Evolutionary conservation across 2,329 filamentous ascomycete genomes (phyloP).

Genomic region (Fusarium albosuccineum): DNA sequence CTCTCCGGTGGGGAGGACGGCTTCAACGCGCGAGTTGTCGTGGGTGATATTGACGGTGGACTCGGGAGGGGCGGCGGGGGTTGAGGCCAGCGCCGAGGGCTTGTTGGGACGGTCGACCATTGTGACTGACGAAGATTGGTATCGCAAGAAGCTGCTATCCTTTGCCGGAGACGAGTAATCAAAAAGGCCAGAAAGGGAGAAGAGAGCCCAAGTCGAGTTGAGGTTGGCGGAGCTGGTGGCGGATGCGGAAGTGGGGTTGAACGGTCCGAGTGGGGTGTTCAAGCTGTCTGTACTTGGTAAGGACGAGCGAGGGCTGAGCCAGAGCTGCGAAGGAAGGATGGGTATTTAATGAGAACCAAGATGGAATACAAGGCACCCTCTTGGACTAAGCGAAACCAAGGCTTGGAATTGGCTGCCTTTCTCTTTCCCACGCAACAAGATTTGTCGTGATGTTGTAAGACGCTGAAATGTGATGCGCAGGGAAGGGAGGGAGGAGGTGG

Average conservation of each 20-base stretch:
- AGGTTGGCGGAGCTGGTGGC: slow-evolving; percentile 15
- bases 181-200: neutral
- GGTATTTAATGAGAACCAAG: neutral
- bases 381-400: neutral
- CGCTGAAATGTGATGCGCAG: neutral
- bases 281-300: slow-evolving; percentile 4
- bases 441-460: slow-evolving; percentile 21
- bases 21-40: slow-evolving; percentile 79
- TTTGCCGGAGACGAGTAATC: neutral
- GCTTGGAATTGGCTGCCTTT: neutral
- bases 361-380: neutral
- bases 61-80: slow-evolving; percentile 79
- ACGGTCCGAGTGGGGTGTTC: slow-evolving; percentile 32
- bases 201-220: slow-evolving; percentile 8
- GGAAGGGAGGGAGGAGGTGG: slow-evolving; percentile 18
- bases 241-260: slow-evolving; percentile 37
- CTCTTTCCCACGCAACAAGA: neutral
- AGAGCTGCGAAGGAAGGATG: neutral
- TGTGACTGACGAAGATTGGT: slow-evolving; percentile 12
- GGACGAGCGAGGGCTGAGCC: neutral
- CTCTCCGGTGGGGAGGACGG: slow-evolving; percentile 86
- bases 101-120: slow-evolving; percentile 91
- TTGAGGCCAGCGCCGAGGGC: slow-evolving; percentile 80
- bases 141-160: neutral
- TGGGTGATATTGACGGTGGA: slow-evolving; percentile 81